Conservation (phyloP, 164 flowering plant genomes). For the Kingdonia uniflora region DNA sequence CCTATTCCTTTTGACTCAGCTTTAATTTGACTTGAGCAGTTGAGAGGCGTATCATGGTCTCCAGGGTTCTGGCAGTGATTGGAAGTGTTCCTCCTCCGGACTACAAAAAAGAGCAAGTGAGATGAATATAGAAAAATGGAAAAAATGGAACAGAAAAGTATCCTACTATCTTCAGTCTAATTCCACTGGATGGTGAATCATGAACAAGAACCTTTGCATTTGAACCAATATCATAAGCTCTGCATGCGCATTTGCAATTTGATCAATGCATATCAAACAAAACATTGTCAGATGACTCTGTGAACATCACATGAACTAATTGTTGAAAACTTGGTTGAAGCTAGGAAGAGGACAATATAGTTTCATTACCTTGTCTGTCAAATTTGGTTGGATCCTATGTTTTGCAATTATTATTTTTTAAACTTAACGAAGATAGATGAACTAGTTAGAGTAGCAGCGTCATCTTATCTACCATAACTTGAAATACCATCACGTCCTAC, state of each 20-base stretch:
- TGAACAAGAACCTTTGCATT: slow-evolving; percentile 52
- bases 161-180: not conserved
- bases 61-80: slow-evolving; percentile 92
- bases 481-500: slow-evolving; percentile 36
- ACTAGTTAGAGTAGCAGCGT: slow-evolving; percentile 46
- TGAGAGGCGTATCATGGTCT: slow-evolving; percentile 93
- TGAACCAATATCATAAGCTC: slow-evolving; percentile 75
- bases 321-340: too few species aligned
- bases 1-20: slow-evolving; percentile 62
- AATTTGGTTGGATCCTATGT: slow-evolving; percentile 80
- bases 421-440: slow-evolving; percentile 80
- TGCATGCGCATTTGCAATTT: slow-evolving; percentile 87
- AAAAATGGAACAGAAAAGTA: not conserved
- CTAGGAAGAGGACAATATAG: not conserved
- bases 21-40: slow-evolving; percentile 97
- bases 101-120: slow-evolving; percentile 23
- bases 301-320: not conserved
- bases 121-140: not conserved
- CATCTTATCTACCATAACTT: slow-evolving; percentile 64
- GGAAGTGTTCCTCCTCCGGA: slow-evolving; percentile 94
- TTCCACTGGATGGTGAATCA: too few species aligned
- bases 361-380: slow-evolving; percentile 77
- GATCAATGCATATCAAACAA: slow-evolving; percentile 62
- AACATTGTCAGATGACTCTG: not conserved
- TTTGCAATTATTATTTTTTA: slow-evolving; percentile 95